These are phyloP conservation scores for Arabidopsis lyrata DNA, from an alignment of 441 rosid species.

Conservation along the genomic window DNA sequence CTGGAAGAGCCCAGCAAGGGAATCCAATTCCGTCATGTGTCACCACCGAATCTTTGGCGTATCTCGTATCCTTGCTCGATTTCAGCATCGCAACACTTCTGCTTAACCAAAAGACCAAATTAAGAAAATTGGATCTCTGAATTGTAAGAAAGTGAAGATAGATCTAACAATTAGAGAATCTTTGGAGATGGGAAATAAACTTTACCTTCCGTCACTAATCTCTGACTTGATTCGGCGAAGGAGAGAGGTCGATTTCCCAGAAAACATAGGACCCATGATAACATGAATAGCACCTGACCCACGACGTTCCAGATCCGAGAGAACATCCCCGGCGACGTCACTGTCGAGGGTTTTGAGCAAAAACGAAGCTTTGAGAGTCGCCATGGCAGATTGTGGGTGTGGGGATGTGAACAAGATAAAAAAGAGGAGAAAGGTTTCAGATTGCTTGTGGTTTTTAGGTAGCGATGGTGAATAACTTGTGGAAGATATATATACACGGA, in stretches of 20 bases:
- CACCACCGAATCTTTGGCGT: constrained; percentile 78
- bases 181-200: background rate
- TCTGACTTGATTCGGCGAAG: constrained; percentile 83
- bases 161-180: background rate
- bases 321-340: constrained; percentile 25
- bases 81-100: constrained; percentile 82
- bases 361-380: constrained; percentile 49
- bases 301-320: constrained; percentile 1
- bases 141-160: background rate
- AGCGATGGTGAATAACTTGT: background rate
- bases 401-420: background rate
- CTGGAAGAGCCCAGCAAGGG: constrained; percentile 83
- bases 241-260: constrained; percentile 92
- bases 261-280: constrained; percentile 89
- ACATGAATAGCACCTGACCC: constrained; percentile 75
- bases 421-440: background rate
- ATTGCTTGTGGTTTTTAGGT: constrained; percentile 12
- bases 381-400: constrained; percentile 45
- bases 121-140: background rate
- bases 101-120: constrained; percentile 3
- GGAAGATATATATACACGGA: constrained; percentile 27
- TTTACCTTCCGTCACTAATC: constrained; percentile 64
- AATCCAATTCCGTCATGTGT: constrained; percentile 84
- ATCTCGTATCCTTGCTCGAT: constrained; percentile 81
- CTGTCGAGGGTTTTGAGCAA: constrained; percentile 30